Base-by-base conservation (phyloP, 2,329 filamentous ascomycete species). In the Cladorrhinum sp. region DNA sequence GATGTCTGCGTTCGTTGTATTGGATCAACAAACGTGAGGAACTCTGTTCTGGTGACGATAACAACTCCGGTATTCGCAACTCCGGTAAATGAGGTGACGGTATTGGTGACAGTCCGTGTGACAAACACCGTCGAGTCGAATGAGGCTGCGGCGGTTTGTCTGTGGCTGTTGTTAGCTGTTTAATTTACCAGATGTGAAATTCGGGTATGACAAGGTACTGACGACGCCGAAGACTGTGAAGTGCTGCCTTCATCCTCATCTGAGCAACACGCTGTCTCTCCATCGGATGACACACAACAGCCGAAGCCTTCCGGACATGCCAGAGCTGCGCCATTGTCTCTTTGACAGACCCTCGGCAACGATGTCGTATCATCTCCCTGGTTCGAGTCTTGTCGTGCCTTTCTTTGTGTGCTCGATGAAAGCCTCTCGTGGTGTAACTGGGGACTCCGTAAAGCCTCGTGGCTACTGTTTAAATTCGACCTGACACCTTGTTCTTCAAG, bases 1-100 rank as follows among this genome's bases (percentile, higher is more conserved):
- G 57, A 58, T 3, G 69, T 70, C 23, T 70, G 62, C 9, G 69
- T 69, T n/a, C 58, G 60, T 12, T 67, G 50, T 7, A 58, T 28
- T 2, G 70, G 70, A 42, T 71, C 62, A 42, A 69, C 18, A 16
- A 70, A 62, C 4, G 70, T 72, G 46, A 74, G 63, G 1, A 68
- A 66, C 23, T 69, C 58, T 1, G 64, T 64, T 10, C 63, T 56
- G 0, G 71, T 72, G 0, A 62, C 57, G 9, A 66, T 46, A 16
- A 68, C 23, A n/a, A 63, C 21, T 14, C 48, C 59, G 7, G 64
- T 66, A 12, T 48, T 56, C 18, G 65, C 46, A 0, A 66, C 57
- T 1, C 60, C 56, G 0, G 68, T 68, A 21, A 58, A 60, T 1
- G 64, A 63, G 1, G 64, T 60, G 18, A 65, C 33, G 1, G 66